Base-by-base conservation (phyloP, 345 rosid genomes). In the Camelina laxa region DNA sequence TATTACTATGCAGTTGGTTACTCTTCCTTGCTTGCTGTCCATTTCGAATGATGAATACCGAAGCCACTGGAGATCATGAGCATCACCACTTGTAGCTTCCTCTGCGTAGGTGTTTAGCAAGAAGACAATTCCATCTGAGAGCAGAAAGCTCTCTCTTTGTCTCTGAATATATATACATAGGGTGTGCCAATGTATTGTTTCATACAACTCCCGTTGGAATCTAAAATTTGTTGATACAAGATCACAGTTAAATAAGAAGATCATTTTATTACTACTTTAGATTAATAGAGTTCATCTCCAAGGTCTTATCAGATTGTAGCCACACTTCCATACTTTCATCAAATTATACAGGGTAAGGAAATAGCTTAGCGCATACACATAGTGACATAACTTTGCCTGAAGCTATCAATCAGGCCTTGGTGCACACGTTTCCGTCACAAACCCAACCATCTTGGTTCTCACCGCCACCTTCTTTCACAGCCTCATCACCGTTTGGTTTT, bases 351-450 rank as follows among this genome's bases (percentile, higher is more conserved):
- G 6, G 57, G 33, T 9, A 27, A 47, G 13, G 27, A 42, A 70
- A 49, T 12, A 64, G 33, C 65, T 57, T 51, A 21, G 31, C 72
- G 31, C 72, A 48, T 48, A 56, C 72, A 69, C 19, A 38, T 12
- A 51, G 16, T 42, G 47, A n/a, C 49, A 69, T 38, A 22, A 39
- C 35, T 56, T 42, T 59, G 70, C 75, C 35, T 57, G 61, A 56
- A 71, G 19, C 13, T 33, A 42, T 67, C 60, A 20, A 44, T 75
- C 65, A 75, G 53, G 77, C 70, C 56, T 75, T 75, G 15, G 72
- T 75, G 73, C 93, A 88, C 51, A 85, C 89, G 5, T 84, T 82
- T 16, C 95, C 88, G 5, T 83, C 86, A 36, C 92, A 87, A 20
- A 65, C 73, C 89, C 89, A 88, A 15, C 90, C 92, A 33, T 82